Conservation (phyloP, 225 moss, liverwort and hornwort species). For the Lunularia cruciata region DNA sequence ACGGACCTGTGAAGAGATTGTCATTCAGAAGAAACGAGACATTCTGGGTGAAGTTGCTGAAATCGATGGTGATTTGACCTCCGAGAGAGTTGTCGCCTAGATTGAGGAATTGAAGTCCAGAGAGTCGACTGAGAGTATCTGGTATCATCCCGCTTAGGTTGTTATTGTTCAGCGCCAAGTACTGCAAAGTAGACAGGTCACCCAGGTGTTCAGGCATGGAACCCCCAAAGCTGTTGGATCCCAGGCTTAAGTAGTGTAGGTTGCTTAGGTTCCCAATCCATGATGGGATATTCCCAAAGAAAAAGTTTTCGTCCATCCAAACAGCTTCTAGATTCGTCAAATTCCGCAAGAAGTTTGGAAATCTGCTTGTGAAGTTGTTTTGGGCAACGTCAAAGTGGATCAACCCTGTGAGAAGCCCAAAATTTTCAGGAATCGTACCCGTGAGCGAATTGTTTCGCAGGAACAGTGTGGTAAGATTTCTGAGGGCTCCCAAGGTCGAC, state of each 20-base stretch:
- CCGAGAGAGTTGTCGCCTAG: slow-evolving; percentile 28
- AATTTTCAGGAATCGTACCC: neutral
- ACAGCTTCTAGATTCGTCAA: neutral
- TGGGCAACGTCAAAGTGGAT: neutral
- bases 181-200: slow-evolving; percentile 2
- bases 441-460: slow-evolving; percentile 4
- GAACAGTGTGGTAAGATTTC: neutral
- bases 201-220: slow-evolving; percentile 28
- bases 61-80: slow-evolving; percentile 4
- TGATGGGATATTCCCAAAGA: slow-evolving; percentile 3
- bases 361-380: neutral
- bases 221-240: slow-evolving; percentile 33
- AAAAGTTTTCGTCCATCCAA: neutral
- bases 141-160: slow-evolving; percentile 29
- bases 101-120: slow-evolving; percentile 16
- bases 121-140: slow-evolving; percentile 14
- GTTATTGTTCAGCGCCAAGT: slow-evolving; percentile 36
- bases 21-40: slow-evolving; percentile 4
- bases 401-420: neutral
- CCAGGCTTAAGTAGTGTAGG: slow-evolving; percentile 33
- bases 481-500: neutral
- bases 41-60: slow-evolving; percentile 16
- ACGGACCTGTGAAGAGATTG: neutral
- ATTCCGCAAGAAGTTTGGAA: neutral
- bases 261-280: neutral